phyloP scores from a whole-genome alignment of 208 protist genomes.

The Strigomonas oncopelti region DNA sequence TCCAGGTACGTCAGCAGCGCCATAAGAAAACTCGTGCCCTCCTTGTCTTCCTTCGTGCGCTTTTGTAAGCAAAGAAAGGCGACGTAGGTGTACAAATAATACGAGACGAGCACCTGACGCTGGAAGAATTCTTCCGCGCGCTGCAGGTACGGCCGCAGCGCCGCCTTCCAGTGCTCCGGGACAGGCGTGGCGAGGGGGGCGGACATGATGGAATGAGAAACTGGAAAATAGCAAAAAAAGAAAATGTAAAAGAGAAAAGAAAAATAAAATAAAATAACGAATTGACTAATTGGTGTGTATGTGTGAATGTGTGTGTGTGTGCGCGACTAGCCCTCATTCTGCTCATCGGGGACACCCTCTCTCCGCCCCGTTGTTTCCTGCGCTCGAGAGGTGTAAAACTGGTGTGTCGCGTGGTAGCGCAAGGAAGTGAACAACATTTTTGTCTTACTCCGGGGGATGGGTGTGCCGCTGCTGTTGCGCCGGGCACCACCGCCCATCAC shows the following conservation, averaged over 20 bases:
- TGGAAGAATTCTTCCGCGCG: conserved; percentile 65
- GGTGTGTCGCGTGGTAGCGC: not conserved
- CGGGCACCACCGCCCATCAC: not conserved
- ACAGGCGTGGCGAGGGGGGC: conserved; percentile 27
- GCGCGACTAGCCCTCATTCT: too few relatives aligned
- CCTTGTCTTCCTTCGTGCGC: conserved; percentile 44
- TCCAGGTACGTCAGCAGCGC: conserved; percentile 47
- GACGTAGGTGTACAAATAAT: conserved; percentile 70
- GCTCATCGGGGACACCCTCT: too few relatives aligned
- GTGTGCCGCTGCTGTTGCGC: not conserved
- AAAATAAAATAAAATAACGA: not conserved
- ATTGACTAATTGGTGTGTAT: not conserved
- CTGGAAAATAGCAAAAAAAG: conserved; percentile 8
- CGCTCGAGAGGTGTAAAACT: not conserved
- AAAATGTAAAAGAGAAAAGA: not conserved
- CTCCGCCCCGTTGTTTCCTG: not conserved
- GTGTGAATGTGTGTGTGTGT: conserved; percentile 6
- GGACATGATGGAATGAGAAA: conserved; percentile 13
- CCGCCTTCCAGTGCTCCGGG: conserved; percentile 38
- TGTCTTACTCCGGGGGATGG: not conserved
- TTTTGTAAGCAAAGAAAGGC: conserved; percentile 52
- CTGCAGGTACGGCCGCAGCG: conserved; percentile 62
- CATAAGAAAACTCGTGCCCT: conserved; percentile 47
- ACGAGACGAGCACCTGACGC: conserved; percentile 55
- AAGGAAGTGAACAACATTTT: not conserved